phyloP scores from a whole-genome alignment of 441 rosid species.

The Gossypium laxum region DNA sequence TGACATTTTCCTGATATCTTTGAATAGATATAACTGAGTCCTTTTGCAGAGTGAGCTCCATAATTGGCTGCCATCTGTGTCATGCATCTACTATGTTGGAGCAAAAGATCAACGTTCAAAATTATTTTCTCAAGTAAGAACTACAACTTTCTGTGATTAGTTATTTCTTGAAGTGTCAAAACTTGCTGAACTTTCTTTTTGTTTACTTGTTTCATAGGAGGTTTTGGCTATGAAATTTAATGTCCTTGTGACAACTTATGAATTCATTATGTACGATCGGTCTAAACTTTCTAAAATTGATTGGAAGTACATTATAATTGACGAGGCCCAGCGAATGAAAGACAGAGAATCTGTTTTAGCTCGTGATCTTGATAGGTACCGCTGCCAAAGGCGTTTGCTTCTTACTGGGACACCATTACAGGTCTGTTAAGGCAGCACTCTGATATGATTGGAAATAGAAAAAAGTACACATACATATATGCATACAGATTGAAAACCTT shows the following conservation, averaged over 20 bases:
- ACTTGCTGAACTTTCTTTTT: conserved; percentile 22
- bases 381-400: conserved; percentile 96
- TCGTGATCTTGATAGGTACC: conserved; percentile 98
- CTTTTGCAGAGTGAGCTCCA: conserved; percentile 78
- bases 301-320: conserved; percentile 97
- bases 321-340: conserved; percentile 99
- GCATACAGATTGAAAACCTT: not conserved
- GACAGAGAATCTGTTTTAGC: conserved; percentile 99
- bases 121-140: conserved; percentile 82
- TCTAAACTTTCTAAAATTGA: conserved; percentile 94
- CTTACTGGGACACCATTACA: conserved; percentile 99
- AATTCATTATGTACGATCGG: conserved; percentile 97
- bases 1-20: not conserved
- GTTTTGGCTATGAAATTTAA: conserved; percentile 94
- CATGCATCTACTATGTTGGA: conserved; percentile 96
- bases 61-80: conserved; percentile 91
- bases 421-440: conserved; percentile 44
- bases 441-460: not conserved
- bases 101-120: conserved; percentile 86
- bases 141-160: not conserved
- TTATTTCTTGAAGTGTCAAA: conserved; percentile 1
- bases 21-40: conserved; percentile 18
- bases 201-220: conserved; percentile 44
- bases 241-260: conserved; percentile 97
- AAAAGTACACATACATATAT: not conserved